These are phyloP conservation scores for Rhododendron griersonianum DNA, from an alignment of 148 eudicot genomes.

Conservation along the genomic window DNA sequence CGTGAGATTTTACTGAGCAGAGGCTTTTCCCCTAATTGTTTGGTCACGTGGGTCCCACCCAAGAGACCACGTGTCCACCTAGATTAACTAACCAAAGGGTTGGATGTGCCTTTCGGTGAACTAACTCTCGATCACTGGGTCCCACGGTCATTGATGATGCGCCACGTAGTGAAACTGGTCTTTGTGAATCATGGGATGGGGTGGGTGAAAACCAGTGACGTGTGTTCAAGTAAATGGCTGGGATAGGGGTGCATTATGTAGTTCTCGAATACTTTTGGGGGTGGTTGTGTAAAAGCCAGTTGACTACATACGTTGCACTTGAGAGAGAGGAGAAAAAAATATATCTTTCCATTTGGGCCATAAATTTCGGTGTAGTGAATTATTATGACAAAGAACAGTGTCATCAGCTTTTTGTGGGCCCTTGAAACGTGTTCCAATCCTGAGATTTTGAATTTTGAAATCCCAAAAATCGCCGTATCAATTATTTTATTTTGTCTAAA, in stretches of 20 bases:
- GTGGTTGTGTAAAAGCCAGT: background rate
- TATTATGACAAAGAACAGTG: background rate
- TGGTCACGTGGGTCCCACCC: slow-evolving; percentile 20
- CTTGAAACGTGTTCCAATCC: background rate
- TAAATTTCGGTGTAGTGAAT: background rate
- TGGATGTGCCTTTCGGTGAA: slow-evolving; percentile 3
- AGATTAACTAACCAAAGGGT: background rate
- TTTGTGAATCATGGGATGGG: background rate
- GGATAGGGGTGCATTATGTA: background rate
- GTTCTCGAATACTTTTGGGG: background rate
- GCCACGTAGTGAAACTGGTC: slow-evolving; percentile 6
- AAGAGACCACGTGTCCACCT: slow-evolving; percentile 9
- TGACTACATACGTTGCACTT: background rate
- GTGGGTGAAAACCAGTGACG: background rate
- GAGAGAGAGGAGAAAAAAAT: background rate
- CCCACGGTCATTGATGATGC: background rate
- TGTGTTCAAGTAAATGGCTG: background rate
- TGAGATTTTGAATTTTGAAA: background rate
- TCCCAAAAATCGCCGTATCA: no score
- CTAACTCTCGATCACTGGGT: slow-evolving; percentile 3
- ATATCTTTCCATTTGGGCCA: background rate
- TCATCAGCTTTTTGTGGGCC: background rate
- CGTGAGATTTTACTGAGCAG: background rate
- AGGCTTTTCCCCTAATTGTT: background rate
- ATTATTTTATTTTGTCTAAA: no score